Conservation (phyloP, 2,329 filamentous ascomycete species). For the Tympanopsis confertula region DNA sequence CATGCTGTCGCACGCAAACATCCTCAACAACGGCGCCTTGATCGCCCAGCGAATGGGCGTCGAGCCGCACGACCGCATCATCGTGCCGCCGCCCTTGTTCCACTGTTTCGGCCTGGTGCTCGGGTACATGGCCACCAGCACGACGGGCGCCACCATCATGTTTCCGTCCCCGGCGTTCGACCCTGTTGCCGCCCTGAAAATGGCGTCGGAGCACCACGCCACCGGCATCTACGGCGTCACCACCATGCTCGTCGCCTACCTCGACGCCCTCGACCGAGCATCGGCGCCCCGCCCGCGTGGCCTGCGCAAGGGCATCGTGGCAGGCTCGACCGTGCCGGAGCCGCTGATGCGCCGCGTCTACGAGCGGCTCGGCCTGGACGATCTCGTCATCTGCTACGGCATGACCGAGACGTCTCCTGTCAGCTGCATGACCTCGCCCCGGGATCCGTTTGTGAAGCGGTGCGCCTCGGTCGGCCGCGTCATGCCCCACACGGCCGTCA, state of each 20-base stretch:
- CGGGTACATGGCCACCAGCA: conserved; percentile 23
- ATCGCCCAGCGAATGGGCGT: conserved; percentile 60
- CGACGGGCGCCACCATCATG: conserved; percentile 68
- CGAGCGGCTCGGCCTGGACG: conserved; percentile 60
- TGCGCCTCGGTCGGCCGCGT: conserved; percentile 67
- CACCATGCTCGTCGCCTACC: conserved; percentile 85
- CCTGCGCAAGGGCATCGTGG: conserved; percentile 81
- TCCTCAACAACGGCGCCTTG: conserved; percentile 59
- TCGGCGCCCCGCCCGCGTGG: conserved; percentile 9
- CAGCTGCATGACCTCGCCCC: conserved; percentile 69
- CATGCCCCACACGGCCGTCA: conserved; percentile 67
- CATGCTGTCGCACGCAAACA: conserved; percentile 51
- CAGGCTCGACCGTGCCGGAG: conserved; percentile 74
- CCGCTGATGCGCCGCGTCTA: conserved; percentile 71
- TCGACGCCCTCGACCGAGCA: conserved; percentile 57
- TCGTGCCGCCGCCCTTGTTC: conserved; percentile 40
- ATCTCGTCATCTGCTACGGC: conserved; percentile 88
- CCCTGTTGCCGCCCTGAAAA: conserved; percentile 55
- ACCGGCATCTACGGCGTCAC: conserved; percentile 75
- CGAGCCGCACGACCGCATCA: conserved; percentile 43
- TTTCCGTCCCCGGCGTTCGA: conserved; percentile 84
- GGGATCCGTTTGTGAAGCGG: conserved; percentile 62
- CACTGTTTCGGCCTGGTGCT: conserved; percentile 12
- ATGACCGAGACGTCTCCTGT: conserved; percentile 86
- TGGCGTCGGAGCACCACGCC: conserved; percentile 38